Evolutionary conservation across 2,329 filamentous ascomycete species (phyloP).

Genomic region (Monosporascus sp.): DNA sequence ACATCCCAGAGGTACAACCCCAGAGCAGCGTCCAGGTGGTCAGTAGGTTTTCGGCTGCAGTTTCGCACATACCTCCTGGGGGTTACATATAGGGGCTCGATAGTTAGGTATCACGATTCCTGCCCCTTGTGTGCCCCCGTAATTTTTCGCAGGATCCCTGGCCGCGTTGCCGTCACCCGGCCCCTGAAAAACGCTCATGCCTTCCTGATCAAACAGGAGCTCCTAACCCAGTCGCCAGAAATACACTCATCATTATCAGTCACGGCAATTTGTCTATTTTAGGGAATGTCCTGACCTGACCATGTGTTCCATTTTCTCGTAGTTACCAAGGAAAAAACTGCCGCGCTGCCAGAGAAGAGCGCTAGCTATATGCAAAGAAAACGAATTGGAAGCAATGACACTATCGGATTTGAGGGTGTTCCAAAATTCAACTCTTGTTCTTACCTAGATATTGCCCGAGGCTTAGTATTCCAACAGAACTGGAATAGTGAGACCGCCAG

Average conservation of each 20-base stretch:
- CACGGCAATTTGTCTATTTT: not conserved
- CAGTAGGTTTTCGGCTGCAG: not conserved
- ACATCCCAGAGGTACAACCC: not conserved
- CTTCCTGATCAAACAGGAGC: not conserved
- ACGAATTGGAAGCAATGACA: not conserved
- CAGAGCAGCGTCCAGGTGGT: not conserved
- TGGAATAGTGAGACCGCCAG: not conserved
- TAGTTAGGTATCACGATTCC: not conserved
- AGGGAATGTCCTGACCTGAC: not conserved
- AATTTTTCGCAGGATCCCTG: not conserved
- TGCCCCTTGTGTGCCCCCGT: not conserved
- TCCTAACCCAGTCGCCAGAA: not conserved
- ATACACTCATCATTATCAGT: not conserved
- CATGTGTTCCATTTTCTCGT: not conserved
- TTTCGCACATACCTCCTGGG: not conserved
- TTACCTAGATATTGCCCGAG: not conserved
- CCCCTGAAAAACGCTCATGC: not conserved
- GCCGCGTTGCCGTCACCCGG: not conserved
- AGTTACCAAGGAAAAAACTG: not conserved
- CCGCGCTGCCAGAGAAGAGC: not conserved
- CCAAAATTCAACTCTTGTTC: not conserved
- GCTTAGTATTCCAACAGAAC: not conserved
- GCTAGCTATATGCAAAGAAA: not conserved
- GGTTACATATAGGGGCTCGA: not conserved
- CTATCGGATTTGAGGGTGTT: not conserved